Conservation (phyloP, 129 eudicot species). For the Arctium minus region DNA sequence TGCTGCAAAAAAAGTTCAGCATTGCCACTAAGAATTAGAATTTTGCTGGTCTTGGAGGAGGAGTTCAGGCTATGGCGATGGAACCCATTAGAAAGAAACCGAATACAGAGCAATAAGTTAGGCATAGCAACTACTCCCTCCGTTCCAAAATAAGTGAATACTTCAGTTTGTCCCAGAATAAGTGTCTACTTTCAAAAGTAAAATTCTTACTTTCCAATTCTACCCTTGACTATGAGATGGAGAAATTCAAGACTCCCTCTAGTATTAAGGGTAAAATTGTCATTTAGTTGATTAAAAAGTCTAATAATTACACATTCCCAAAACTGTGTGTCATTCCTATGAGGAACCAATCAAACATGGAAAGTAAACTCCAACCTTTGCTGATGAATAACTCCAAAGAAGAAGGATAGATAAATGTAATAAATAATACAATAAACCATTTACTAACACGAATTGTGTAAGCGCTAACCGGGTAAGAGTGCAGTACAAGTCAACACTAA, state of each 20-base stretch:
- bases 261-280: background rate
- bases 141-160: too few relatives aligned
- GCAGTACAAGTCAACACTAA: background rate
- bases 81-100: too few relatives aligned
- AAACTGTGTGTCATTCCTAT: background rate
- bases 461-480: background rate
- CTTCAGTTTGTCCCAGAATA: background rate
- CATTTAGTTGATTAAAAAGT: background rate
- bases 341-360: too few relatives aligned
- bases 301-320: background rate
- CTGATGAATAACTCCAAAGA: too few relatives aligned
- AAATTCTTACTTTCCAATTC: background rate
- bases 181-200: background rate
- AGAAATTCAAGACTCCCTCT: background rate
- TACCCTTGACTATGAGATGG: background rate
- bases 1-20: background rate
- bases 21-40: background rate
- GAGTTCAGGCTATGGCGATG: background rate
- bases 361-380: too few relatives aligned
- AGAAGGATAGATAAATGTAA: too few relatives aligned
- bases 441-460: background rate
- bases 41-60: background rate
- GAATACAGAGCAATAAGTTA: too few relatives aligned
- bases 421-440: too few relatives aligned
- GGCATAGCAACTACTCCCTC: background rate